Percentiles rank a stretch among this genome's conserved stretches.
phyloP scores from a whole-genome alignment of 2,329 filamentous ascomycete genomes.

The Colletotrichum siamense region DNA sequence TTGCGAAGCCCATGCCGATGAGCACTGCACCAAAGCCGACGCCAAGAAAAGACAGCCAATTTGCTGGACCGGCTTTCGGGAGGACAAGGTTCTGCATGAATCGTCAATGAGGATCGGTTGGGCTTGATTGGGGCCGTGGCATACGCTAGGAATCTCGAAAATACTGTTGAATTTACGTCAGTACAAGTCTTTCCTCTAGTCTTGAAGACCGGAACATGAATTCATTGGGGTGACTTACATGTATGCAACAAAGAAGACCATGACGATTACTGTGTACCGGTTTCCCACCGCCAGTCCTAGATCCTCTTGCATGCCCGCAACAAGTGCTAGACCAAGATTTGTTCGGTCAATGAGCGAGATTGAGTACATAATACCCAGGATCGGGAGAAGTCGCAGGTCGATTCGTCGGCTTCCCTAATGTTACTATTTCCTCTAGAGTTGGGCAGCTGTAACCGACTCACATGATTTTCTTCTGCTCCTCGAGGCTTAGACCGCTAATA shows the following conservation, averaged over 20 bases:
- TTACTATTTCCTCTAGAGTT: not conserved
- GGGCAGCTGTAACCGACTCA: not conserved
- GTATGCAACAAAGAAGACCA: slow-evolving; percentile 28
- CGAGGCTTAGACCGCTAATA: not conserved
- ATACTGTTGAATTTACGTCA: not conserved
- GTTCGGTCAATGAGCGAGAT: slow-evolving; percentile 25
- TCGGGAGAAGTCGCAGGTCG: slow-evolving; percentile 42
- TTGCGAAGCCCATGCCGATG: slow-evolving; percentile 35
- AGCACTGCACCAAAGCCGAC: slow-evolving; percentile 28
- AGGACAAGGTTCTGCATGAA: slow-evolving; percentile 28
- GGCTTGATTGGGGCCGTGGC: not conserved
- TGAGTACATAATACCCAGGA: slow-evolving; percentile 29
- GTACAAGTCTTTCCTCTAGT: not conserved
- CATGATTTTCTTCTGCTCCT: slow-evolving; percentile 13
- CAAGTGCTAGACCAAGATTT: slow-evolving; percentile 18
- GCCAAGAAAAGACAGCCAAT: slow-evolving; percentile 31
- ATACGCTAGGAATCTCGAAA: slow-evolving; percentile 26
- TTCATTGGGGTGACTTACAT: slow-evolving; percentile 15
- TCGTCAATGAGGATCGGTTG: not conserved
- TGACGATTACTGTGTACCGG: slow-evolving; percentile 21
- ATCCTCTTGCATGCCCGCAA: slow-evolving; percentile 23
- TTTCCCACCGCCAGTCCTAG: slow-evolving; percentile 18
- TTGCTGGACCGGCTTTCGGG: slow-evolving; percentile 29
- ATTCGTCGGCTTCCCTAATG: slow-evolving; percentile 9
- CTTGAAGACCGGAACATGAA: not conserved